Conservation (phyloP, 2,329 filamentous ascomycete species). For the Alternaria alternata region DNA sequence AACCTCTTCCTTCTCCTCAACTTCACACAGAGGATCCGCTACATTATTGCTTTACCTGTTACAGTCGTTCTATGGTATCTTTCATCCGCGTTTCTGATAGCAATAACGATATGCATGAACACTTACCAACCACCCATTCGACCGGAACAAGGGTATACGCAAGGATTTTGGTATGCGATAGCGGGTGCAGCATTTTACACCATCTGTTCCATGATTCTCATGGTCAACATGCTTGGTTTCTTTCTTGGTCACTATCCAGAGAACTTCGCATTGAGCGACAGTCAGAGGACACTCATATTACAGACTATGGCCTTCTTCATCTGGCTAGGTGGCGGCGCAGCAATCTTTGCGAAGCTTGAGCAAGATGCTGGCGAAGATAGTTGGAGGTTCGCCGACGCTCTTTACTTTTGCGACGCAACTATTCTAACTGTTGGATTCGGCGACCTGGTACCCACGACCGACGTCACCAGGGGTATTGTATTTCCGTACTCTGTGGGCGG, state of each 20-base stretch:
- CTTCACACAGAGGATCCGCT: slow-evolving; percentile 81
- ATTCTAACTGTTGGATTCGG: slow-evolving; percentile 54
- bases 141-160: slow-evolving; percentile 68
- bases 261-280: slow-evolving; percentile 78
- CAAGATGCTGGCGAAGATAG: slow-evolving; percentile 49
- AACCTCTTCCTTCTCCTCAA: slow-evolving; percentile 87
- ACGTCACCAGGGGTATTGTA: slow-evolving; percentile 72
- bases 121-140: slow-evolving; percentile 62
- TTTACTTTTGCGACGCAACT: slow-evolving; percentile 57
- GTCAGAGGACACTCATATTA: slow-evolving; percentile 86
- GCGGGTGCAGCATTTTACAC: slow-evolving; percentile 83
- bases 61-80: slow-evolving; percentile 83
- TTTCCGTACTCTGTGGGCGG: slow-evolving; percentile 86
- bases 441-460: slow-evolving; percentile 65
- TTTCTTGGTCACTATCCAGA: slow-evolving; percentile 77
- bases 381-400: slow-evolving; percentile 78
- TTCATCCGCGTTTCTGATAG: slow-evolving; percentile 69
- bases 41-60: slow-evolving; percentile 80
- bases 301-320: slow-evolving; percentile 87
- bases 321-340: slow-evolving; percentile 80
- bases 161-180: slow-evolving; percentile 87
- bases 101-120: slow-evolving; percentile 72
- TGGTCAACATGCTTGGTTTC: slow-evolving; percentile 81
- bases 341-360: slow-evolving; percentile 76
- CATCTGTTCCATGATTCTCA: slow-evolving; percentile 76